These are phyloP conservation scores for Asterophora lycoperdoides DNA, from an alignment of 768 basidiomycete genomes.

Conservation along the genomic window DNA sequence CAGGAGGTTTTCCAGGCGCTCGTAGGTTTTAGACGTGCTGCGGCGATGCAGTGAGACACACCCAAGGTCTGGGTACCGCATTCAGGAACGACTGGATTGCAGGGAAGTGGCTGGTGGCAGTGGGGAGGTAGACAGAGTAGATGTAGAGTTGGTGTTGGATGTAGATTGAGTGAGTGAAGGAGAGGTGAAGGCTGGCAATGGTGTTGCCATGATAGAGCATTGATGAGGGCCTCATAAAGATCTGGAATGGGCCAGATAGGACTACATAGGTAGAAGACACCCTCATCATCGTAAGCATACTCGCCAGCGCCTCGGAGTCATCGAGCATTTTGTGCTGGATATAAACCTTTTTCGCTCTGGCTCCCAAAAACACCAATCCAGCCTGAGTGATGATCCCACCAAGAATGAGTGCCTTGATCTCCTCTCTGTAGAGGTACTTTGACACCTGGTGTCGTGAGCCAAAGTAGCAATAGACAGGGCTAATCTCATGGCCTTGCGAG, in stretches of 20 bases:
- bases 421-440: conserved; percentile 96
- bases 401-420: conserved; percentile 89
- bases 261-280: conserved; percentile 94
- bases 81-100: conserved; percentile 34
- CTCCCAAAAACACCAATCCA: conserved; percentile 95
- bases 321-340: conserved; percentile 98
- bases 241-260: conserved; percentile 99
- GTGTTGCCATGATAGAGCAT: conserved; percentile 48
- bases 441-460: conserved; percentile 93
- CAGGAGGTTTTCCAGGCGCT: conserved; percentile 80
- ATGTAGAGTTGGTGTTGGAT: conserved; percentile 33
- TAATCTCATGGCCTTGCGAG: conserved; percentile 72
- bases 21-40: conserved; percentile 78
- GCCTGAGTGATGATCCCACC: conserved; percentile 84
- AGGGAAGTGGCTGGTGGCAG: conserved; percentile 41
- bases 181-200: conserved; percentile 34
- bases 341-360: conserved; percentile 89
- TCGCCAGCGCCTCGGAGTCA: conserved; percentile 72
- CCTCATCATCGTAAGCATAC: conserved; percentile 69
- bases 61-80: conserved; percentile 58
- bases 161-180: conserved; percentile 39
- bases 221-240: conserved; percentile 89
- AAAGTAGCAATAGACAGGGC: conserved; percentile 97
- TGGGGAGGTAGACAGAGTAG: conserved; percentile 38
- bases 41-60: conserved; percentile 73